Evolutionary conservation across 768 basidiomycete species (phyloP), one percentile per base, ranked within the genome.

Genomic region (Lentinula guzmanii): DNA sequence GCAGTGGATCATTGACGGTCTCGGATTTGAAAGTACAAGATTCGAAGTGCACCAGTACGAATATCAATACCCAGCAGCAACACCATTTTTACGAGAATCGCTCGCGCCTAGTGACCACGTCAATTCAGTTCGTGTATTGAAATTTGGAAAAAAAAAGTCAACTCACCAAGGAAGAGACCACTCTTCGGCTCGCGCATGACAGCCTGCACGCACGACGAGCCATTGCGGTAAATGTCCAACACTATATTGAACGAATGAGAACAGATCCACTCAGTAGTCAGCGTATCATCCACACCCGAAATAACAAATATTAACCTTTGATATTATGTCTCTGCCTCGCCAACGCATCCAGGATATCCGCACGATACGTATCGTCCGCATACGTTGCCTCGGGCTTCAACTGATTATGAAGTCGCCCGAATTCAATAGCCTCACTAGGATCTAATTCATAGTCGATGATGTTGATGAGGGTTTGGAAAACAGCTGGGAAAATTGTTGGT

Each of bases 321-420:
- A 95, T 72, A 62, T 86, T 84, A 72, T 98, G 95, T 0, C 92
- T 93, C 37, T 84, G 74, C 1, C 70, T 67, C 28, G 72, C 67
- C 28, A 98, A 77, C 0, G 71, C 84, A 21, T 81, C 75, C 1
- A 93, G 66, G n/a, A 89, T 66, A 37, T 81, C 68, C 35, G 65
- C 63, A 3, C 89, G 86, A 65, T 88, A 87, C 0, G 79, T 75
- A 61, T 79, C 71, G 65, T 95, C 93, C 33, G 80, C 80, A 28
- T 84, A 79, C n/a, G 90, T 73, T 16, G 67, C 35, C 11, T 73
- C 62, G 0, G 95, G 95, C 62, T 86, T 89, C 34, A 98, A 77
- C 70, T 97, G 95, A 67, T 95, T 84, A 68, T 98, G 95, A 28
- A 95, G 72, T 15, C 95, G 81, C 5, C 90, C 86, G 66, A 73